These are phyloP conservation scores for Cordyceps cateniannulata DNA, from an alignment of 2,329 filamentous ascomycete species.

Conservation along the genomic window DNA sequence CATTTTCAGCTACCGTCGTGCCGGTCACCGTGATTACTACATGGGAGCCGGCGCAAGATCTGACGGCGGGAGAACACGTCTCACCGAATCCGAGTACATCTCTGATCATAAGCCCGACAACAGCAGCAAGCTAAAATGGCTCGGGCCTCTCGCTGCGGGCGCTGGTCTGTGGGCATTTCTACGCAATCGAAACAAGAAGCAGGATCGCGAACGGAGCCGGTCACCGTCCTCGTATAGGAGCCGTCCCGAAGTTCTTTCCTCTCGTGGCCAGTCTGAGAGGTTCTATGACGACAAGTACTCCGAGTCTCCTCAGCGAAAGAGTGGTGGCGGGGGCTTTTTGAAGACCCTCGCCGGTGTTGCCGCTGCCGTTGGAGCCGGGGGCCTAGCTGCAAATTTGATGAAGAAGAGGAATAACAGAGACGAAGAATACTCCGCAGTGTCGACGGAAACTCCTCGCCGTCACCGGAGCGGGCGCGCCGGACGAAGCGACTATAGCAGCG, in stretches of 20 bases:
- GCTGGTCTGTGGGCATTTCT: conserved; percentile 43
- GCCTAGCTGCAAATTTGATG: conserved; percentile 53
- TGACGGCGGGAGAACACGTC: conserved; percentile 33
- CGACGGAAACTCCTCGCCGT: conserved; percentile 53
- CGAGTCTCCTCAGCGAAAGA: conserved; percentile 34
- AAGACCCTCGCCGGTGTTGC: conserved; percentile 54
- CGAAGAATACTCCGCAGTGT: conserved; percentile 58
- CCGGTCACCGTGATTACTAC: conserved; percentile 49
- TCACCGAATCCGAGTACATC: conserved; percentile 36
- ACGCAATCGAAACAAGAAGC: conserved; percentile 35
- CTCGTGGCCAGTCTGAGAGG: conserved; percentile 47
- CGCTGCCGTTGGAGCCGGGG: conserved; percentile 56
- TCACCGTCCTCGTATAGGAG: conserved; percentile 30
- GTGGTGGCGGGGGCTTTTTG: conserved; percentile 49
- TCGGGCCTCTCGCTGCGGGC: conserved; percentile 47
- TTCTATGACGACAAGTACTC: conserved; percentile 62
- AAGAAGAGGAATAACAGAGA: conserved; percentile 47
- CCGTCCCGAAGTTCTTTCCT: conserved; percentile 45
- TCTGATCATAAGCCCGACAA: conserved; percentile 27
- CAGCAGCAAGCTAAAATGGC: conserved; percentile 34
- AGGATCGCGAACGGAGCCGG: conserved; percentile 32
- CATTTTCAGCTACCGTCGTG: conserved; percentile 64
- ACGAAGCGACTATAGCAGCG: conserved; percentile 47
- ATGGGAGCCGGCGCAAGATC: conserved; percentile 54
- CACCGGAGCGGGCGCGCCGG: conserved; percentile 31